Evolutionary conservation across 2,329 filamentous ascomycete genomes (phyloP), one percentile per base, ranked within the genome.

Genomic region (Botrytis paeoniae): DNA sequence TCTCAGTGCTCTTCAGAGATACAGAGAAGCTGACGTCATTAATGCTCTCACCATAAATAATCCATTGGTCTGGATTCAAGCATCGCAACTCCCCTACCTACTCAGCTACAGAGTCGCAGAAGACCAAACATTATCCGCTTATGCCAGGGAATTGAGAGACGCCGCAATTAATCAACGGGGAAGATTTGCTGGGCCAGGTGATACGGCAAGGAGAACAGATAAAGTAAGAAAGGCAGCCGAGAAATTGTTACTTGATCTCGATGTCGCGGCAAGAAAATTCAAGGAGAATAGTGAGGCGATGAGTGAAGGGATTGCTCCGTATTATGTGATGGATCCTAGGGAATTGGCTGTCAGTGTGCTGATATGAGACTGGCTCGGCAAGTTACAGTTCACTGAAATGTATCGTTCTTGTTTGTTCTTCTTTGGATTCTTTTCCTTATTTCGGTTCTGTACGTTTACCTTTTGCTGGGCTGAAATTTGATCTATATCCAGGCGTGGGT

Each of bases 31-130:
- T 12, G 74, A 75, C 20, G 20, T 75, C 16, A 64, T 75, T 25
- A 57, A 57, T 4, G 80, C 85, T 0, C 80, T 86, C 4, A 85
- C 85, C 0, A 82, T 85, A 61, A 81, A 82, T 39, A 77, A 82
- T 2, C 80, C 82, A 48, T 78, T 81, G 3, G 80, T 85, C 74
- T 87, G 85, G 85, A 78, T 86, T 8, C 79, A 86, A 1, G 78
- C 83, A 0, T 81, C 82, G 0, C 84, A 86, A 63, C 75, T 86
- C 0, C 85, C 85, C 0, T 83, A 83, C 78, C 79, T 87, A 1
- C 80, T 86, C 14, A 85, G 82, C 73, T 85, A 83, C 78, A 80
- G 81, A 71, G 84, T 85, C 8, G 80, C 80, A 0, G 78, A 81
- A 29, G 81, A 84, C 32, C 78, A 83, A 69, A 85, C 81, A 54